phyloP scores from a whole-genome alignment of 352 stramenopile species.

The Phytophthora pistaciae region DNA sequence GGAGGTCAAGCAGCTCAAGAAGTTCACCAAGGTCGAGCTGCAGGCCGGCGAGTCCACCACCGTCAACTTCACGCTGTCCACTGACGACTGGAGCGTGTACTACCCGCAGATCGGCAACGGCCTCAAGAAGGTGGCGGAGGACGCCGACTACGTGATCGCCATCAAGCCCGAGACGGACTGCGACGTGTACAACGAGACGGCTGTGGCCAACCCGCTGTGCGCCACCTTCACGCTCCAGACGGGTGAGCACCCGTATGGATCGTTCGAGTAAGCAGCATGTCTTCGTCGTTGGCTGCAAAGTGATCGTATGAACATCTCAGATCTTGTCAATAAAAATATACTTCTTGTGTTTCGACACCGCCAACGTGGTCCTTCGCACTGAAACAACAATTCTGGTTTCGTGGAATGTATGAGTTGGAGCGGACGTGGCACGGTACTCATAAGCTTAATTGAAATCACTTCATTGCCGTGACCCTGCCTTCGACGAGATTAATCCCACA shows the following conservation, averaged over 20 bases:
- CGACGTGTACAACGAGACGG: constrained; percentile 59
- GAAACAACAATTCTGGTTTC: too few species aligned
- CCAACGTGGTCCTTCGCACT: too few species aligned
- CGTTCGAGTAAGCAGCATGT: constrained; percentile 29
- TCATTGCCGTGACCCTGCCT: too few species aligned
- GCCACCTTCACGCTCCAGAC: constrained; percentile 37
- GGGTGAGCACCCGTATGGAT: constrained; percentile 36
- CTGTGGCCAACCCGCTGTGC: constrained; percentile 37
- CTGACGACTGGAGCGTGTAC: constrained; percentile 67
- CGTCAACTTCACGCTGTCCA: constrained; percentile 52
- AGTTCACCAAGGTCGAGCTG: constrained; percentile 79
- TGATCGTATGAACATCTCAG: constrained; percentile 2
- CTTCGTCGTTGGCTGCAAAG: not conserved
- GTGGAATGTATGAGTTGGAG: too few species aligned
- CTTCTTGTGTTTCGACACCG: not conserved
- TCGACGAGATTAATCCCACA: too few species aligned
- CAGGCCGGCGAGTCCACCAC: constrained; percentile 40
- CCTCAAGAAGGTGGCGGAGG: constrained; percentile 66
- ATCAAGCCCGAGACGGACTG: constrained; percentile 80
- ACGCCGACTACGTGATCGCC: constrained; percentile 68
- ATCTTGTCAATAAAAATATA: constrained; percentile 6
- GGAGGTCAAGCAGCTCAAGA: constrained; percentile 84
- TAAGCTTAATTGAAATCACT: too few species aligned
- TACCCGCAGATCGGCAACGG: constrained; percentile 62
- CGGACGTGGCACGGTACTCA: too few species aligned